Evolutionary conservation across 2,329 filamentous ascomycete species (phyloP).

Genomic region (Colletotrichum cordylinicola): DNA sequence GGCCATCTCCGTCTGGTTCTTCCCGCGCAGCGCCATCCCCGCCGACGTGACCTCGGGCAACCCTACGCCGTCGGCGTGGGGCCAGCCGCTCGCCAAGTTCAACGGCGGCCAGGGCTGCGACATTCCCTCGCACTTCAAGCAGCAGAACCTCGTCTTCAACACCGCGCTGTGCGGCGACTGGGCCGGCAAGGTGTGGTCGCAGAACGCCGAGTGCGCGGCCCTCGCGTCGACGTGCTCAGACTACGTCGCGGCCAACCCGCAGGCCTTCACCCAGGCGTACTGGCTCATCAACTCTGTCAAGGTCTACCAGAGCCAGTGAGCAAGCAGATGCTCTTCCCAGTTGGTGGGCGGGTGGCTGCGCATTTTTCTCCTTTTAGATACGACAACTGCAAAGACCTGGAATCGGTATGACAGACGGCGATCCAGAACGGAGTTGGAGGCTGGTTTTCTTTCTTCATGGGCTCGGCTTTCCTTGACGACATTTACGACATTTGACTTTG

Average conservation of each 20-base stretch:
- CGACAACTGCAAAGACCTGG: background rate
- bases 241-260: slow-evolving; percentile 75
- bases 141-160: slow-evolving; percentile 80
- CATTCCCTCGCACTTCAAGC: slow-evolving; percentile 71
- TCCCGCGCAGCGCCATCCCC: slow-evolving; percentile 70
- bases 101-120: slow-evolving; percentile 70
- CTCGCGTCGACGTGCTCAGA: slow-evolving; percentile 71
- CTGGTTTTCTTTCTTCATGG: background rate
- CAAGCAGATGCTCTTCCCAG: background rate
- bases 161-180: slow-evolving; percentile 89
- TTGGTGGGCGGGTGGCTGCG: background rate
- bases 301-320: slow-evolving; percentile 55
- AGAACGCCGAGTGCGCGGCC: slow-evolving; percentile 61
- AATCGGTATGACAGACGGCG: background rate
- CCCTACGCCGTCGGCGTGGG: slow-evolving; percentile 75
- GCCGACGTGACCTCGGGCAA: slow-evolving; percentile 61
- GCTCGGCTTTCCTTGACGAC: background rate
- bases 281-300: slow-evolving; percentile 78
- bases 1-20: slow-evolving; percentile 83
- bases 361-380: background rate
- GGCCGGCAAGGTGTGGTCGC: slow-evolving; percentile 75
- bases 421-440: slow-evolving; percentile 11
- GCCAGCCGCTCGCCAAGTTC: slow-evolving; percentile 72
- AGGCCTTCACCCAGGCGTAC: slow-evolving; percentile 74
- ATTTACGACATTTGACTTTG: background rate